Conservation (phyloP, 495 filamentous ascomycete species). For the Hypomontagnella submonticulosa region DNA sequence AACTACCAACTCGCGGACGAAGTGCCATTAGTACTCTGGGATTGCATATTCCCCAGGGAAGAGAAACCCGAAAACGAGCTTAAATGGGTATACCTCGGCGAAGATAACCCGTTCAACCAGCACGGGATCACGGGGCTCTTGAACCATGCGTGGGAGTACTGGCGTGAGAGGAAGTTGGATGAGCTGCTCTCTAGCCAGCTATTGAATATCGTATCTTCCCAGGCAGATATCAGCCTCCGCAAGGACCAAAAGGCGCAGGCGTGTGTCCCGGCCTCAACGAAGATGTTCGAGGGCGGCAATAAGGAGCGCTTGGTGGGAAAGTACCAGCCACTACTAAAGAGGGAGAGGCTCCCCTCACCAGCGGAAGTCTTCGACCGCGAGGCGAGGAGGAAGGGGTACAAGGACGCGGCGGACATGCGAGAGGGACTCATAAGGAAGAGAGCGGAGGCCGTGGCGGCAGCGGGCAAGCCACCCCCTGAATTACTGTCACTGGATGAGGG, state of each 20-base stretch:
- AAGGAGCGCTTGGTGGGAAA: conserved; percentile 65
- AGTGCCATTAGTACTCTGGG: conserved; percentile 90
- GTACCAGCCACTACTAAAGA: conserved; percentile 78
- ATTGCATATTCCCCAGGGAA: conserved; percentile 81
- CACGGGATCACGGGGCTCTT: conserved; percentile 74
- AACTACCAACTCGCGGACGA: conserved; percentile 91
- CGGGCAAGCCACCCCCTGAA: conserved; percentile 11
- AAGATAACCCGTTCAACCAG: conserved; percentile 61
- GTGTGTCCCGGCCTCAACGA: conserved; percentile 57
- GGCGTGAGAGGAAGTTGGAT: conserved; percentile 88
- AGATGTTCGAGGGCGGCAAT: conserved; percentile 78
- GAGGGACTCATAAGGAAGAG: conserved; percentile 46
- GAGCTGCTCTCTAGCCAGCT: conserved; percentile 79
- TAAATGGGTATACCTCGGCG: conserved; percentile 79
- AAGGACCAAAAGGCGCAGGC: conserved; percentile 26
- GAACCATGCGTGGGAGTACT: conserved; percentile 79
- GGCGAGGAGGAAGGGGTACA: conserved; percentile 73
- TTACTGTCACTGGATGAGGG: conserved; percentile 10
- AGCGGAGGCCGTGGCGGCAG: conserved; percentile 31
- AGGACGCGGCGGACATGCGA: conserved; percentile 56
- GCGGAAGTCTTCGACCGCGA: conserved; percentile 82
- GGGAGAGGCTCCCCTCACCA: conserved; percentile 68
- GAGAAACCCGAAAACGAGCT: conserved; percentile 66
- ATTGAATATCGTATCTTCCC: conserved; percentile 68
- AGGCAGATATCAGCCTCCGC: conserved; percentile 54